phyloP scores from a whole-genome alignment of 2,329 filamentous ascomycete genomes.

The Myriangium duriaei region DNA sequence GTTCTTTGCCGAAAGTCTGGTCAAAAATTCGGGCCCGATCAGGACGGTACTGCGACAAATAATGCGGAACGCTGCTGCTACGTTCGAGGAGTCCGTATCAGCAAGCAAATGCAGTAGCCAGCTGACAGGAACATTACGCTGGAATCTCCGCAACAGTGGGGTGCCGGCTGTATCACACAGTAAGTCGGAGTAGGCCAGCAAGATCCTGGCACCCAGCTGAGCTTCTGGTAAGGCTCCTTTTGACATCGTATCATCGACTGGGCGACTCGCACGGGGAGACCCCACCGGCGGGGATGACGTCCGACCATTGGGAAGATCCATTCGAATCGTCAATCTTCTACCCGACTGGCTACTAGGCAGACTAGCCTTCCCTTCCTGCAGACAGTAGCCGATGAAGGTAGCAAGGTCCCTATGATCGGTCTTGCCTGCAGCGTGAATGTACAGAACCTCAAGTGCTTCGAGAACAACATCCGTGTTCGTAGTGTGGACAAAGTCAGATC shows the following conservation, averaged over 20 bases:
- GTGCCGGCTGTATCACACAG: conserved; percentile 61
- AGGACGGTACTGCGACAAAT: conserved; percentile 71
- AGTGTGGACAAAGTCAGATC: conserved; percentile 63
- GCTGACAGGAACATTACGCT: conserved; percentile 89
- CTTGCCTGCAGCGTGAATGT: conserved; percentile 68
- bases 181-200: conserved; percentile 65
- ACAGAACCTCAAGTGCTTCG: conserved; percentile 62
- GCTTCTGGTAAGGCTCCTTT: conserved; percentile 28
- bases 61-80: conserved; percentile 70
- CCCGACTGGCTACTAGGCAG: background rate
- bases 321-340: conserved; percentile 6
- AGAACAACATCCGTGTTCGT: conserved; percentile 67
- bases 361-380: conserved; percentile 46
- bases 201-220: conserved; percentile 60
- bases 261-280: conserved; percentile 1
- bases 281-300: conserved; percentile 4
- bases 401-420: conserved; percentile 79
- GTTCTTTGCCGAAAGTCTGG: conserved; percentile 74
- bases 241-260: conserved; percentile 1
- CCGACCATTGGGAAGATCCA: conserved; percentile 7
- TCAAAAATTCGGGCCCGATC: conserved; percentile 68
- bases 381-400: conserved; percentile 83
- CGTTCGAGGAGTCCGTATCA: conserved; percentile 71
- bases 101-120: conserved; percentile 65
- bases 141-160: conserved; percentile 70